Evolutionary conservation across 768 basidiomycete genomes (phyloP), one percentile per base, ranked within the genome.

Genomic region (Auriscalpium orientale): DNA sequence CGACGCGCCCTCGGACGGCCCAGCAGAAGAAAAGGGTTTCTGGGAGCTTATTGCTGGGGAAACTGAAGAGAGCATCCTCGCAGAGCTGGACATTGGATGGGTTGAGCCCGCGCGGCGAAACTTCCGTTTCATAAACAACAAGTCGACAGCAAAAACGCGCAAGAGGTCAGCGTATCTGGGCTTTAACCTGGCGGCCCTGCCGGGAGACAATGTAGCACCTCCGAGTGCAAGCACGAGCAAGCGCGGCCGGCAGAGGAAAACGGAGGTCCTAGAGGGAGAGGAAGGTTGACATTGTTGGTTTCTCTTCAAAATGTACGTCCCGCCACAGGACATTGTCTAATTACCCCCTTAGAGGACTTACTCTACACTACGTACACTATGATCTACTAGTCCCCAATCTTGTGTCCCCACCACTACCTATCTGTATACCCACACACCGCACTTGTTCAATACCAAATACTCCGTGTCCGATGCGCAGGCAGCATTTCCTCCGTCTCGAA

Each of bases 401-500:
- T 43, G 18, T 18, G 13, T 18, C 53, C 20, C 46, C 18, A 11
- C 22, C 20, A 18, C 56, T 15, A 53, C 36, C 34, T 54, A 49
- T 35, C 12, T 20, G 50, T 15, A 50, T 55, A 20, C 37, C 33
- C 46, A n/a, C n/a, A 48, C 20, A 20, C 44, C 18, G 22, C 21
- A 12, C 21, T 15, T n/a, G 43, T 46, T 74, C 72, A 93, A 71
- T 93, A 93, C 91, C 91, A 93, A 33, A 88, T 87, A 61, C 89
- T 87, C 68, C 91, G 77, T 21, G 87, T 92, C 51, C 85, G 79
- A 65, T 93, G 91, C 34, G 82, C 79, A 16, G 91, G 89, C 8
- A 84, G 72, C 58, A 88, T 74, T 55, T 78, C 73, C 15, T 69
- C 72, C 8, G 71, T 71, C 56, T 79, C 69, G 12, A 88, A 74